Conservation (phyloP, 2,329 filamentous ascomycete species). For the Aspergillus carbonarius region DNA sequence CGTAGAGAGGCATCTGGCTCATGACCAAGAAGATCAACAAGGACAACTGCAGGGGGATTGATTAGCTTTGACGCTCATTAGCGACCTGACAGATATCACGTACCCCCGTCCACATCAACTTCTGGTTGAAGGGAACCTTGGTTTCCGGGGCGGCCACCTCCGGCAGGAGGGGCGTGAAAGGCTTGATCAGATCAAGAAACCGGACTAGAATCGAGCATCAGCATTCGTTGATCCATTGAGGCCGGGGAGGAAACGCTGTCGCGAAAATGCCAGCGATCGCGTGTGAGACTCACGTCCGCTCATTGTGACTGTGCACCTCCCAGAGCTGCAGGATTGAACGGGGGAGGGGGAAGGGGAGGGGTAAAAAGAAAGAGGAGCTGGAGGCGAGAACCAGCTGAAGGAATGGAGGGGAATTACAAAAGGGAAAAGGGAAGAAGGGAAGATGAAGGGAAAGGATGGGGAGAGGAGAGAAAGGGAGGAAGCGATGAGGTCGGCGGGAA, state of each 20-base stretch:
- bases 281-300: slow-evolving; percentile 56
- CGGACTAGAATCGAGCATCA: slow-evolving; percentile 64
- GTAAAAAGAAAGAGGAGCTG: slow-evolving; percentile 32
- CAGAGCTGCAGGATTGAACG: slow-evolving; percentile 25
- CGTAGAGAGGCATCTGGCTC: slow-evolving; percentile 99
- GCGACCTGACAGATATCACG: slow-evolving; percentile 25
- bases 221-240: slow-evolving; percentile 29
- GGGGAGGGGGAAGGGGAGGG: slow-evolving; percentile 12
- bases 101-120: slow-evolving; percentile 88
- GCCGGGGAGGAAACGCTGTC: slow-evolving; percentile 16
- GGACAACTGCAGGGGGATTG: slow-evolving; percentile 59
- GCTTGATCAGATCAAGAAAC: slow-evolving; percentile 99
- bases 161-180: slow-evolving; percentile 98
- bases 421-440: slow-evolving; percentile 26
- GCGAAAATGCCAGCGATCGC: slow-evolving; percentile 27
- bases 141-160: slow-evolving; percentile 98
- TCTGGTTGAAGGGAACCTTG: slow-evolving; percentile 98
- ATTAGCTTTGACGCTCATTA: slow-evolving; percentile 18
- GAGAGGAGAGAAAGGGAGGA: slow-evolving; percentile 22
- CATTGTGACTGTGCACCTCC: slow-evolving; percentile 52
- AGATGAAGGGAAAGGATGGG: slow-evolving; percentile 21
- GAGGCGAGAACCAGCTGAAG: slow-evolving; percentile 35
- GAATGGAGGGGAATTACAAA: slow-evolving; percentile 28
- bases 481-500: slow-evolving; percentile 25
- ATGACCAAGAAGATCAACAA: slow-evolving; percentile 99